Conservation (phyloP, 305 asterid genomes). For the Nicotiana rustica region DNA sequence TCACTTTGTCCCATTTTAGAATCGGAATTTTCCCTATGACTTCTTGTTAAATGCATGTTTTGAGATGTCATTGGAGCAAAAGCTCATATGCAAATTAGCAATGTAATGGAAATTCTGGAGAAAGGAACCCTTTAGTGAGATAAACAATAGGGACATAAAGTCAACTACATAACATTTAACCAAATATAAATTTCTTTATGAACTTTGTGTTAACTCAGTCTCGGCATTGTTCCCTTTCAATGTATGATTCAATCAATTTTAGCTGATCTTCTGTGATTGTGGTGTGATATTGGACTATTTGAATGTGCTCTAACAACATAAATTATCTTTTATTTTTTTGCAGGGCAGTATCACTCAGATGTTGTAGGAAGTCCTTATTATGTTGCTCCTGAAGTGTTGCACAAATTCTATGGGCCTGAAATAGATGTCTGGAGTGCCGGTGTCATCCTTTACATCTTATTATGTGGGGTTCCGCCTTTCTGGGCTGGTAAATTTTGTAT, state of each 20-base stretch:
- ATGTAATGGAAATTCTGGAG: not conserved
- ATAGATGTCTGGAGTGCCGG: conserved; percentile 96
- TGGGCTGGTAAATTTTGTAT: conserved; percentile 70
- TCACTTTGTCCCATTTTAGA: not conserved
- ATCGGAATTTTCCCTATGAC: not conserved
- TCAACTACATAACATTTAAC: not conserved
- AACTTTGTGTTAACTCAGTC: not conserved
- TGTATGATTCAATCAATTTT: not conserved
- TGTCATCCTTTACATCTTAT: conserved; percentile 79
- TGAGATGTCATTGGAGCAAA: not conserved
- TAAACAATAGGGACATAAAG: not conserved
- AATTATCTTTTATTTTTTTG: not conserved
- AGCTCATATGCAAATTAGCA: not conserved
- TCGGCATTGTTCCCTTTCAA: not conserved
- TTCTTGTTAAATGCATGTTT: not conserved
- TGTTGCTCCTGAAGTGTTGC: conserved; percentile 92
- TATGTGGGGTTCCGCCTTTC: conserved; percentile 89
- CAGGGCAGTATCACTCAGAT: conserved; percentile 82
- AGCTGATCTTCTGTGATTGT: not conserved
- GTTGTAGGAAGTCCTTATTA: conserved; percentile 96
- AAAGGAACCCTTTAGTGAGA: not conserved
- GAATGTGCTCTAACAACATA: not conserved
- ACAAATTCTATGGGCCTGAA: conserved; percentile 80
- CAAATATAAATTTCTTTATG: not conserved
- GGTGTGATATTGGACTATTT: not conserved